Evolutionary conservation across 768 basidiomycete species (phyloP), one percentile per base, ranked within the genome.

Genomic region (Tricholomella constricta): DNA sequence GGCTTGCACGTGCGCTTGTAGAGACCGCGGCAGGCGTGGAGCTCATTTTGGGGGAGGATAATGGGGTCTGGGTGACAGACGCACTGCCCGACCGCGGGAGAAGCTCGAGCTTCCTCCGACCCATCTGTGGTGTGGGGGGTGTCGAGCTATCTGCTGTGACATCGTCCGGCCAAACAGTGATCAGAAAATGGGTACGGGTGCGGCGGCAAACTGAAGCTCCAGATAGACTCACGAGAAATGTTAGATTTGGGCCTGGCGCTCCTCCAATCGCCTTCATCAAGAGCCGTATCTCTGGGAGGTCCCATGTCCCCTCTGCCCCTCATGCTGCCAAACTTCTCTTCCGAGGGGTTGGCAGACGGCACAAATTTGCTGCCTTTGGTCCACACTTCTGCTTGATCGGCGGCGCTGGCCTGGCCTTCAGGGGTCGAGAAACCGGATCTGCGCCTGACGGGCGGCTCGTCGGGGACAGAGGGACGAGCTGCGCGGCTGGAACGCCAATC

Each of bases 311-410:
- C 69, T 58, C 75, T 80, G 5, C 75, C 76, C 46, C 78, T 78
- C 20, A 72, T 40, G 52, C 76, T 76, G 36, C 83, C 80, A 64
- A 82, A 71, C 63, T 72, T 68, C 57, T 73, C 62, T 45, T 74
- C 76, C 10, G 76, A 61, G 11, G 71, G 68, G 12, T 73, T 69
- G 6, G 69, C 65, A 4, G 80, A 71, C 1, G 89, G 78, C 57
- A 83, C 84, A 66, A 93, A 90, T 66, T 81, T 89, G 63, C 82
- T 75, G 1, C 91, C 92, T 5, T 83, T 88, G 1, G 79, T 61
- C 91, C 92, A 93, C 8, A 74, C 77, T 36, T 93, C 88, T 59
- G 94, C 94, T 51, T 74, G 81, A 59, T 94, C 94, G 2, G 92
- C 91, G 19, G 75, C 67, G 34, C 82, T 72, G 12, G 63, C 45